These are phyloP conservation scores for Penicillium chermesinum DNA, from an alignment of 495 filamentous ascomycete species.

Conservation along the genomic window DNA sequence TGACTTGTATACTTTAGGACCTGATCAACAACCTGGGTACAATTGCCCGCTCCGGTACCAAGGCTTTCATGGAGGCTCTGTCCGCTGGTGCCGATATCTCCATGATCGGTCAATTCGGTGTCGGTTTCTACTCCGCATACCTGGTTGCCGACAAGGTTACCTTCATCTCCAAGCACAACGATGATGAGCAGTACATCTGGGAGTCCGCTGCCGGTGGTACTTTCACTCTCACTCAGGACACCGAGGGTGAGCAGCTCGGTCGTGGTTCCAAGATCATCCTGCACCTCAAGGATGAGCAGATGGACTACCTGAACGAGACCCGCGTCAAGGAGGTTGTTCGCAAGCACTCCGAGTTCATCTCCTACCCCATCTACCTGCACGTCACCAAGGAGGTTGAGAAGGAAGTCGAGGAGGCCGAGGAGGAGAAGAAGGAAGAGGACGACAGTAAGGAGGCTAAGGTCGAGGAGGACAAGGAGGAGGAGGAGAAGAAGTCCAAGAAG, in stretches of 20 bases:
- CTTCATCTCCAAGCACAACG: constrained; percentile 96
- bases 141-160: constrained; percentile 96
- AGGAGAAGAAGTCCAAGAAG: constrained; percentile 97
- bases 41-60: constrained; percentile 97
- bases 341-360: constrained; percentile 99
- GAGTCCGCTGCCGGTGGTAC: constrained; percentile 96
- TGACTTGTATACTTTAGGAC: constrained; percentile 52
- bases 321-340: constrained; percentile 99
- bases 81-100: constrained; percentile 98
- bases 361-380: constrained; percentile 99
- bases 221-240: constrained; percentile 89
- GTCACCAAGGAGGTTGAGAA: constrained; percentile 98
- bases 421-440: constrained; percentile 67
- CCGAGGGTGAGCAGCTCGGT: constrained; percentile 81
- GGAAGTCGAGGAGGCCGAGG: constrained; percentile 94
- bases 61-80: constrained; percentile 99
- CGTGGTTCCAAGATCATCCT: constrained; percentile 98
- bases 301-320: constrained; percentile 95
- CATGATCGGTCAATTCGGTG: constrained; percentile 99
- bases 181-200: constrained; percentile 99
- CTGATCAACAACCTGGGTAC: constrained; percentile 99
- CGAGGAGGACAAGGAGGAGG: constrained; percentile 68
- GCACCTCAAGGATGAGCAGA: constrained; percentile 98
- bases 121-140: constrained; percentile 99
- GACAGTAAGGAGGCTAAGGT: constrained; percentile 82